phyloP scores from a whole-genome alignment of 2,329 filamentous ascomycete genomes.

The Trichocomaceae sp. region DNA sequence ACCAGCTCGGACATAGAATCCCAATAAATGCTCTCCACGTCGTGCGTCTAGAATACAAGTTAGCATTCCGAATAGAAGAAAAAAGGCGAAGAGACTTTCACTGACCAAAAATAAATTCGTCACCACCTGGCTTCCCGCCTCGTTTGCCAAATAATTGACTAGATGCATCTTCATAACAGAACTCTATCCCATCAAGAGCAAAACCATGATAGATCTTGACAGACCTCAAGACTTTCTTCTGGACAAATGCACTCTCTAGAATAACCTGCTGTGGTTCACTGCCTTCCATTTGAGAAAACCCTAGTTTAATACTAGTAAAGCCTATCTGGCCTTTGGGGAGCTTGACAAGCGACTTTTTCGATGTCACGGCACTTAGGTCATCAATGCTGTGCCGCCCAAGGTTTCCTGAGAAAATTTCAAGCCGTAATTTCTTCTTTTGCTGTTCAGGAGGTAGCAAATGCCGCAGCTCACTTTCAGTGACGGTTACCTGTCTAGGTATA shows the following conservation, averaged over 20 bases:
- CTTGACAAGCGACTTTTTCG: conserved; percentile 67
- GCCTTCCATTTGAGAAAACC: conserved; percentile 63
- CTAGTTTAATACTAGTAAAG: conserved; percentile 69
- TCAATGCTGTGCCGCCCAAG: conserved; percentile 68
- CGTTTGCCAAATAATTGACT: conserved; percentile 80
- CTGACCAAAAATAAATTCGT: conserved; percentile 71
- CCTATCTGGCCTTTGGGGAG: conserved; percentile 67
- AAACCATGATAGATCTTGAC: conserved; percentile 71
- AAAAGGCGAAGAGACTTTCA: background rate
- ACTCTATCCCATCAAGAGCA: conserved; percentile 80
- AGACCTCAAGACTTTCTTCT: conserved; percentile 66
- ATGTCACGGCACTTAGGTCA: conserved; percentile 65
- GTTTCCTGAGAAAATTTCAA: conserved; percentile 70
- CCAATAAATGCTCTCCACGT: conserved; percentile 77
- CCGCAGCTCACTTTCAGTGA: conserved; percentile 70
- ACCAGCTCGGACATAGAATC: conserved; percentile 75
- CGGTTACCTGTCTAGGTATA: conserved; percentile 63
- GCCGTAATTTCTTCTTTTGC: conserved; percentile 58
- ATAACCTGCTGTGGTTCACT: conserved; percentile 66
- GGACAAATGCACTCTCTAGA: conserved; percentile 60
- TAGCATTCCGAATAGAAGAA: background rate
- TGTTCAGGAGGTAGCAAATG: conserved; percentile 65
- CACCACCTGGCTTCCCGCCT: conserved; percentile 62
- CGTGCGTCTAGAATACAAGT: conserved; percentile 57
- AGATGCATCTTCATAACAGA: conserved; percentile 81